Evolutionary conservation across 176 grass and related monocot genomes (phyloP), one percentile per base, ranked within the genome.

Genomic region (Aegilops sharonensis): DNA sequence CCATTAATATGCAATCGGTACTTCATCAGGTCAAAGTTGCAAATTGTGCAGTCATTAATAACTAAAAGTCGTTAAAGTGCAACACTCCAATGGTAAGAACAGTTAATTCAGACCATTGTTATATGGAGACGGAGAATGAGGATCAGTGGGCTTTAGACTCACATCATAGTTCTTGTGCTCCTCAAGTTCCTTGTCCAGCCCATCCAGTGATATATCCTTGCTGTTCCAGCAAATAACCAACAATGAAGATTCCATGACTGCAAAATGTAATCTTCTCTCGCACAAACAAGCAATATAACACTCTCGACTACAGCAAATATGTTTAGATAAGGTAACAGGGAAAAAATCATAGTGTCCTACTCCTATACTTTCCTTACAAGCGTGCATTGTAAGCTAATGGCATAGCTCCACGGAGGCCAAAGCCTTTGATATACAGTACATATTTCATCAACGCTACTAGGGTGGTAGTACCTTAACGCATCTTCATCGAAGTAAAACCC

Each of bases 151-250:
- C 69, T 24, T 54, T 60, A 79, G 77, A 85, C 89, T 88, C 88
- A 94, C 93, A 84, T 94, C 86, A 56, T 92, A 91, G 83, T 89
- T 73, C 73, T 89, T 91, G 64, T 91, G 87, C 76, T 87, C 93
- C 65, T 94, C 88, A 42, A 94, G 87, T 37, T 94, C 93, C 84
- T 92, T 82, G 20, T 94, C 85, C 61, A 94, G 59, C 35, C 65
- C 90, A 88, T 88, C 85, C 42, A 92, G 77, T n/a, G 85, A 94
- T 70, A 94, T 77, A 88, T 94, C 90, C 68, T 94, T 85, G 75
- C 93, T 94, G 80, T 79, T 83, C 13, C 65, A 87, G 32, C 14
- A 83, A 73, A 85, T 45, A 24, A 56, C 15, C 76, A 66, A 52
- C 42, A 74, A 40, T 59, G 15, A 64, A 23, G 61, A 78, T 78